These are phyloP conservation scores for Penicillium sp. DNA, from an alignment of 2,329 filamentous ascomycete species.

Conservation along the genomic window DNA sequence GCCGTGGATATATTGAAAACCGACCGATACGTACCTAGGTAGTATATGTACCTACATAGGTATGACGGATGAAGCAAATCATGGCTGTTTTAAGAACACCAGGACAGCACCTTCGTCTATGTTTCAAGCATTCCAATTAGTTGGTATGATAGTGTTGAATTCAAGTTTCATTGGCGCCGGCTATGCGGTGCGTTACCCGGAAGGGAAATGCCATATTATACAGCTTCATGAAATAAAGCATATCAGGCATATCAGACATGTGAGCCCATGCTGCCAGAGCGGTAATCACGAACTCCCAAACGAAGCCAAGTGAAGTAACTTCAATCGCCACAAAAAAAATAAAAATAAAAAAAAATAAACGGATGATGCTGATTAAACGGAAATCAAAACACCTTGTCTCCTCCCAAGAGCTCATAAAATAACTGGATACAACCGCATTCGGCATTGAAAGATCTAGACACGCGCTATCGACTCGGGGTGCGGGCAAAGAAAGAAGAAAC, in stretches of 20 bases:
- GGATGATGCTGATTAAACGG: constrained; percentile 21
- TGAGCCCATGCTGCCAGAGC: constrained; percentile 11
- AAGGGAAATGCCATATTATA: constrained; percentile 19
- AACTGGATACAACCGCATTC: constrained; percentile 15
- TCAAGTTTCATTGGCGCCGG: background rate
- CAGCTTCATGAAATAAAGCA: constrained; percentile 23
- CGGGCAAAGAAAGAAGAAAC: constrained; percentile 26
- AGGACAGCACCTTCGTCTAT: background rate
- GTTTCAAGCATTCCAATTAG: background rate
- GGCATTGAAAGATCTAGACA: constrained; percentile 23
- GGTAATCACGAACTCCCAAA: constrained; percentile 8
- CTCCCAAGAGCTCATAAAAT: constrained; percentile 16
- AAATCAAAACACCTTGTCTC: constrained; percentile 20
- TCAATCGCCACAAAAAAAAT: constrained; percentile 13
- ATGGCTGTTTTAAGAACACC: background rate
- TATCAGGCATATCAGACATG: constrained; percentile 14
- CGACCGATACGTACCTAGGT: background rate
- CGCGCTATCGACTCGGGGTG: constrained; percentile 34
- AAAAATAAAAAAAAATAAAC: background rate
- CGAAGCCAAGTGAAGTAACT: constrained; percentile 12
- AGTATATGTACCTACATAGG: no score
- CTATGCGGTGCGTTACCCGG: background rate
- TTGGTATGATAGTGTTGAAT: background rate
- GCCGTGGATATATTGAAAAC: no score
- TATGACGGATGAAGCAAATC: background rate